Conservation (phyloP, 192 early-diverging fungal genomes). For the Umbelopsis sp. region DNA sequence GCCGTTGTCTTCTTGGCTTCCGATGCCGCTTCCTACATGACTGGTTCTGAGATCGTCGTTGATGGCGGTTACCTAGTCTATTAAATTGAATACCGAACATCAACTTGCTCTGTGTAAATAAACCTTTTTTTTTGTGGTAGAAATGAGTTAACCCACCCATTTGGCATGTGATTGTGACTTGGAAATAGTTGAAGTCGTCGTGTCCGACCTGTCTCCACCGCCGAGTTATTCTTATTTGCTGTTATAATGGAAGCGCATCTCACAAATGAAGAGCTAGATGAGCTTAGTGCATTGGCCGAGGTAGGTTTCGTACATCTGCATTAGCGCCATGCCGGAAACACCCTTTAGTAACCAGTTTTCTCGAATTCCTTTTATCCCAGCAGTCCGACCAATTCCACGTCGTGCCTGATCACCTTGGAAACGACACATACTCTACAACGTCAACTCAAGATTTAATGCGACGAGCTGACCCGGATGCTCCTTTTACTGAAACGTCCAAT, state of each 20-base stretch:
- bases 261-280: slow-evolving; percentile 1
- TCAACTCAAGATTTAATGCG: slow-evolving; percentile 8
- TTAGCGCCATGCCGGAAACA: no score
- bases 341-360: no score
- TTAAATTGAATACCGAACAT: slow-evolving; percentile 12
- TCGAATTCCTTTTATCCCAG: background rate
- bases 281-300: slow-evolving; percentile 12
- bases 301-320: background rate
- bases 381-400: slow-evolving; percentile 17
- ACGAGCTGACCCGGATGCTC: background rate
- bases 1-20: slow-evolving; percentile 61
- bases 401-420: background rate
- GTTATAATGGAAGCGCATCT: slow-evolving; percentile 7
- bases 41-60: slow-evolving; percentile 42
- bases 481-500: background rate
- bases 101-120: background rate
- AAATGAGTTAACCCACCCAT: no score
- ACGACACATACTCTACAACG: background rate
- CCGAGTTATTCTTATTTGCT: background rate
- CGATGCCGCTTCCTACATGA: slow-evolving; percentile 62
- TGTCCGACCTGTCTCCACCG: background rate
- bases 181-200: background rate
- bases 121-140: no score
- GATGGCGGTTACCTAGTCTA: slow-evolving; percentile 38
- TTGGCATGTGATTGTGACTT: slow-evolving; percentile 17